Evolutionary conservation across 768 basidiomycete species (phyloP), one percentile per base, ranked within the genome.

Genomic region (Baorangia bicolor): DNA sequence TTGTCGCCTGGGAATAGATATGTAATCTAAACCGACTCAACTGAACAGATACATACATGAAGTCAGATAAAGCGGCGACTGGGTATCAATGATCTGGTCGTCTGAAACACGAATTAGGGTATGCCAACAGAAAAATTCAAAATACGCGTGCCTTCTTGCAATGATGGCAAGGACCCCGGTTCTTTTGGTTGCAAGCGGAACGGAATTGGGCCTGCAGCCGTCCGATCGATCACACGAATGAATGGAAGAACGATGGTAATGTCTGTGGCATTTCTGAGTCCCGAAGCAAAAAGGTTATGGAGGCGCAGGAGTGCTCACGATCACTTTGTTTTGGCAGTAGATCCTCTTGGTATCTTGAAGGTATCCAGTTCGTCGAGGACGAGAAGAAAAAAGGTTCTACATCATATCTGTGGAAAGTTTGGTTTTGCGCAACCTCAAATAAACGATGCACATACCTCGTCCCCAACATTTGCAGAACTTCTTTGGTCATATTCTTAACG

Each of bases 351-450:
- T 81, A 88, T 51, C 84, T 78, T 1, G 83, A 82, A 2, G 86
- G 86, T 57, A 86, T 88, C 84, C 84, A 85, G 56, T 82, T 85
- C 3, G 83, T 64, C 2, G 83, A 81, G 1, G 83, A 85, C 0
- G 83, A 81, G 64, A 85, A 86, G 63, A 81, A 86, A 66, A 86
- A 85, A 0, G 85, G 85, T 57, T 86, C 85, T 53, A 86, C 73
- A 40, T 73, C 73, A 52, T 81, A 83, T 63, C 84, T 74, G 21
- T 13, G 13, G 41, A 30, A 30, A 1, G 43, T 42, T 44, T 33
- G 25, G 1, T 43, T 5, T 37, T n/a, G 30, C 4, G 3, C 14
- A 20, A 39, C 16, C 20, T 5, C 12, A 30, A 31, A 35, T 13
- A 41, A 37, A 44, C 0, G 6, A 35, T 6, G 10, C 0, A 61